Evolutionary conservation across 163 green algal species (phyloP), one percentile per base, ranked within the genome.

Genomic region (Scenedesmus sp.): DNA sequence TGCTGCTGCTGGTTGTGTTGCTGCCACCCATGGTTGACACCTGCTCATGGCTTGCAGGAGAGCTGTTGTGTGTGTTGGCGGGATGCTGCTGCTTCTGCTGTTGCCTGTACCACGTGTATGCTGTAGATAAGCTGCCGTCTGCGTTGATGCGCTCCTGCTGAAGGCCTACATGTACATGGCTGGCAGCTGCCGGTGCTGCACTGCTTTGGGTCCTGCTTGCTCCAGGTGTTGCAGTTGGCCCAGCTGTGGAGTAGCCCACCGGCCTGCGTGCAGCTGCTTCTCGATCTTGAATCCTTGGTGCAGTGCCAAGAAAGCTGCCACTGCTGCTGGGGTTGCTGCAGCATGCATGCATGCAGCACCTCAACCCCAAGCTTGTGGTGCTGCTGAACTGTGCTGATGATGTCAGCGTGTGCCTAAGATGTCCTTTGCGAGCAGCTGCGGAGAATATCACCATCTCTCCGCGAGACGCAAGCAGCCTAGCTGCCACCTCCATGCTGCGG

Each of bases 61-160:
- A 18, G 9, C 30, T 76, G 65, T 7, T 18, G 30, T 16, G 30
- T 3, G 30, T 40, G 65, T 24, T 76, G 26, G 65, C 65, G 16
- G 65, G 12, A 22, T 70, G n/a, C n/a, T 76, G 35, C 2, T 72
- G 30, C 24, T 88, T 24, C 83, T 88, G 82, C 49, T 86, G 81
- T n/a, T 82, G 59, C 84, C 46, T 49, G 40, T 88, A n/a, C 30
- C 59, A 33, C 40, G 43, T 72, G 70, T 76, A 65, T 6, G 46
- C 87, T 56, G 43, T 72, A 24, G 46, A 46, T 4, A 91, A 35
- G 78, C 87, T 91, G 33, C 87, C 87, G 44, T 91, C 87, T 4
- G 81, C 40, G 13, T 70, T 72, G 49, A 91, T 91, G 13, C 87
- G 87, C 59, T 91, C 87, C 46, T 83, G 86, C 26, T 90, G 85